Percentiles rank a stretch among this genome's conserved stretches.
phyloP scores from a whole-genome alignment of 495 filamentous ascomycete genomes.

The Durotheca rogersii region DNA sequence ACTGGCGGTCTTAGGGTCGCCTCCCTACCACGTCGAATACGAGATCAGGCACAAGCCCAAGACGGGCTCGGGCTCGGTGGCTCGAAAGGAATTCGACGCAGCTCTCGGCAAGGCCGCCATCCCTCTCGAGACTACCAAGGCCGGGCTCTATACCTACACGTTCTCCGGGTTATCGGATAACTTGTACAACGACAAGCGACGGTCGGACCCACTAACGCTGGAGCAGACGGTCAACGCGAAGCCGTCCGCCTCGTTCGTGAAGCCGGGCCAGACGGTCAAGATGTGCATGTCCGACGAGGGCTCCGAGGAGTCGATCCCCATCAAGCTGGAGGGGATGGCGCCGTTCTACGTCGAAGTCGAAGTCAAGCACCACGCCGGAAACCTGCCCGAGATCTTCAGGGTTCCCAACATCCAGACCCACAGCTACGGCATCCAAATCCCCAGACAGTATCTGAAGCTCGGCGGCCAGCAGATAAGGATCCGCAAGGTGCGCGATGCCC shows the following conservation, averaged over 20 bases:
- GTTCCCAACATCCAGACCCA: slow-evolving; percentile 73
- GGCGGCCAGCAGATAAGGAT: slow-evolving; percentile 85
- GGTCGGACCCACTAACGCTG: slow-evolving; percentile 64
- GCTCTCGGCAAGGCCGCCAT: slow-evolving; percentile 70
- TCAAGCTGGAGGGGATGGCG: slow-evolving; percentile 76
- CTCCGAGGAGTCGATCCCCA: slow-evolving; percentile 80
- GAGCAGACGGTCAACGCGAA: slow-evolving; percentile 79
- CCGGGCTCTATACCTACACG: slow-evolving; percentile 81
- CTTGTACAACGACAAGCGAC: slow-evolving; percentile 71
- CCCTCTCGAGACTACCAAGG: slow-evolving; percentile 76
- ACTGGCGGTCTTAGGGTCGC: slow-evolving; percentile 51
- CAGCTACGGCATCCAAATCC: slow-evolving; percentile 76
- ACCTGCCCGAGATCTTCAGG: slow-evolving; percentile 74
- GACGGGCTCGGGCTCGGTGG: slow-evolving; percentile 60
- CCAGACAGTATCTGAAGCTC: slow-evolving; percentile 74
- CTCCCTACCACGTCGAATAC: slow-evolving; percentile 85
- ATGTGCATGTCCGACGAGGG: slow-evolving; percentile 84
- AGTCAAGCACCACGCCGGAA: slow-evolving; percentile 83
- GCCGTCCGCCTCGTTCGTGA: slow-evolving; percentile 75
- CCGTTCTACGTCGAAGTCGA: slow-evolving; percentile 88
- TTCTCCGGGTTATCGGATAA: slow-evolving; percentile 78
- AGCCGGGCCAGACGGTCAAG: slow-evolving; percentile 91
- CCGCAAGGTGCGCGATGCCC: slow-evolving; percentile 80
- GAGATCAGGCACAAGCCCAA: slow-evolving; percentile 67
- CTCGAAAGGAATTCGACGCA: slow-evolving; percentile 66